Base-by-base conservation (phyloP, 2,329 filamentous ascomycete genomes). In the Hymenoscyphus scutula region DNA sequence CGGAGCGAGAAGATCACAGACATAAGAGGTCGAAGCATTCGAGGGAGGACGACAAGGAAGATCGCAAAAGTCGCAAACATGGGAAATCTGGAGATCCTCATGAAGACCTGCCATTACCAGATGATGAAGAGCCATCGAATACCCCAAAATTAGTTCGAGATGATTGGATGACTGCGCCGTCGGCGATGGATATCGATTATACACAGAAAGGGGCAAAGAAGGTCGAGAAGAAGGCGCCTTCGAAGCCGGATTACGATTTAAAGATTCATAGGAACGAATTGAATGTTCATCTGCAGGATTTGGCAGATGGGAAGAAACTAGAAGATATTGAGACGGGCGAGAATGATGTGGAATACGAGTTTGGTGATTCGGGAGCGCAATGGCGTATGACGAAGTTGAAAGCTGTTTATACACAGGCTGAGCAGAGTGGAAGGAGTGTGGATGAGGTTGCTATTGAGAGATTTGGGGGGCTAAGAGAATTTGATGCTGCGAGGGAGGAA, bases 351-450 rank as follows among this genome's bases (percentile, higher is more conserved):
- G 81, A 85, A 62, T 99, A 98, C 73, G 90, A 80, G 0, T 96
- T 99, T 75, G 95, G 96, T 19, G 95, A 99, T 74, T 79, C 85
- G 6, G 94, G 95, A 0, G 94, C 93, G 15, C 86, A 92, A 70
- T 99, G 96, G 95, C 88, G 96, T 57, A 97, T 99, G 93, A 96
- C 89, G 5, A 97, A 93, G 75, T 84, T 99, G 34, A 92, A 90
- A 68, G 89, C 87, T 11, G 91, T 97, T 1, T 97, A 96, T 75
- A 84, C 85, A 29, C 84, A 88, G 60, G 91, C 92, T 0, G 83
- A 96, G 68, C 88, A 95, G 70, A 87, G 81, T 0, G 88, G 87
- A 0, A 82, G 82, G n/a, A 71, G 84, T 0, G 81, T 96, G 0
- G 94, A 98, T 6, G 91, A 96, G 0, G 80, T 98, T 56, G 95